Evolutionary conservation across 2,329 filamentous ascomycete species (phyloP), one percentile per base, ranked within the genome.

Genomic region (Claviceps sorghi): DNA sequence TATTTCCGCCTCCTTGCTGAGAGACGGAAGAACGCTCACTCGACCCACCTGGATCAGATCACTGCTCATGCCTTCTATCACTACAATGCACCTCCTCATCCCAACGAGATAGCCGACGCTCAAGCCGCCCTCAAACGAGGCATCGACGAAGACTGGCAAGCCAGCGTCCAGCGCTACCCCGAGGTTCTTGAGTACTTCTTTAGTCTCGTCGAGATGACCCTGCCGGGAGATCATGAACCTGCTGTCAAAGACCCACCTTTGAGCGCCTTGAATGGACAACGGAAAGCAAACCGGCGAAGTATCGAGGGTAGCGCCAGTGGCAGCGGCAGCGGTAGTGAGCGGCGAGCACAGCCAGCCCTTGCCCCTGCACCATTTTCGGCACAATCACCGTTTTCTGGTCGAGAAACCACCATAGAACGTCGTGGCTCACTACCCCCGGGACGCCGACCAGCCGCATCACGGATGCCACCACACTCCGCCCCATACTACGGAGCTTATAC

Each of bases 181-280:
- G 84, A 89, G 63, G 82, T 90, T n/a, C 72, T 91, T 52, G 83
- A 88, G 66, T 88, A 90, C 67, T 90, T 85, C 63, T 90, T 84
- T 67, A 74, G 79, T 54, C 71, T 89, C 40, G 82, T 89, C 38
- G 78, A 82, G 52, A 64, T 88, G 54, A 77, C 72, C 22, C 67
- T 87, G 4, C 85, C 86, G 0, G 68, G 69, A 42, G 82, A 88
- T 53, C 72, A 80, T 51, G 80, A 83, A 42, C 66, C 74, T 2
- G 68, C 69, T 17, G 78, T 84, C 38, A 77, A 76, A 58, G 75
- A 82, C 53, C 80, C 80, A 34, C 79, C 79, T 3, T 65, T 83
- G 55, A 78, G 74, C 58, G 74, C 75, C 52, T 67, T 78, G 53
- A 71, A 64, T 54, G 72, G 72, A 53, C 67, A 70, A 34, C 70